A percentile compares a stretch with the other conserved stretches of the same genome.
Conservation (phyloP, 345 rosid species). For the Trapa incisa region DNA sequence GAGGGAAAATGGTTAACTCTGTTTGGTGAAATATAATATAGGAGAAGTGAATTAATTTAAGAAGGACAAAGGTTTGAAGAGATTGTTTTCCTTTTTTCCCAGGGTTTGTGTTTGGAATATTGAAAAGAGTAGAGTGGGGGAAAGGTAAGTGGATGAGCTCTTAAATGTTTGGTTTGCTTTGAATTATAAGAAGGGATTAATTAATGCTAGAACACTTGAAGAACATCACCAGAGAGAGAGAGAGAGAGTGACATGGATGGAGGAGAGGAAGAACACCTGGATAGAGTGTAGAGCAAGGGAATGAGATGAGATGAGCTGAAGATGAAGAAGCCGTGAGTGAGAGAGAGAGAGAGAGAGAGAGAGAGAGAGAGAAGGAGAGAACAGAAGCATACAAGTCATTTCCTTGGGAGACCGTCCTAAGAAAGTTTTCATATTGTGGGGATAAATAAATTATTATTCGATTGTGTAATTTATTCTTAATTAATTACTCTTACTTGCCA, state of each 20-base stretch:
- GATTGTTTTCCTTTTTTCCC: background rate
- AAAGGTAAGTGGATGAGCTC: background rate
- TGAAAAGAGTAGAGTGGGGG: background rate
- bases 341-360: slow-evolving; percentile 8
- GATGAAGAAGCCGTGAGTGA: background rate
- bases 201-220: background rate
- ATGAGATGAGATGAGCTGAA: background rate
- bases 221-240: background rate
- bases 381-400: background rate
- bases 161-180: background rate
- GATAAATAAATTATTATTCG: background rate
- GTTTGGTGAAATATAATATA: background rate
- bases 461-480: background rate
- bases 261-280: slow-evolving; percentile 2
- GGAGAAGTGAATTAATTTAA: slow-evolving; percentile 3
- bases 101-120: background rate
- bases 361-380: slow-evolving; percentile 4
- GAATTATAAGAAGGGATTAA: background rate
- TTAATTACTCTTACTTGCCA: background rate
- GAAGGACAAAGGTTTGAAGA: background rate
- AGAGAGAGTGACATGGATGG: background rate
- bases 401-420: background rate
- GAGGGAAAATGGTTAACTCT: background rate
- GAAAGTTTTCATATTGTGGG: slow-evolving; percentile 1
- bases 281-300: slow-evolving; percentile 1